phyloP scores from a whole-genome alignment of 2,329 filamentous ascomycete genomes.

The Scedosporium minutisporum region DNA sequence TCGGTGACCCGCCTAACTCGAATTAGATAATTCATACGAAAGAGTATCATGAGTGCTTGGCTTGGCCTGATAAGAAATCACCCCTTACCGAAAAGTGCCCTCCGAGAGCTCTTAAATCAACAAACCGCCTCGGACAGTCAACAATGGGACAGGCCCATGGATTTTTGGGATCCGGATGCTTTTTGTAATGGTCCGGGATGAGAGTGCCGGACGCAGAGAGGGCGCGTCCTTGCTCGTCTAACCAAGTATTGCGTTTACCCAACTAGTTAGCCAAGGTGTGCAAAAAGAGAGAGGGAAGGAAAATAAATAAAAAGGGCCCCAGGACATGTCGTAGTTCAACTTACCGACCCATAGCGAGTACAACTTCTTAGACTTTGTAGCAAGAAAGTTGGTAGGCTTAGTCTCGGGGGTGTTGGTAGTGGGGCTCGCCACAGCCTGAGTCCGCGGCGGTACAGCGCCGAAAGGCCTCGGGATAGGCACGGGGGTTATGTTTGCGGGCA shows the following conservation, averaged over 20 bases:
- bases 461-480: not conserved
- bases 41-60: not conserved
- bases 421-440: not conserved
- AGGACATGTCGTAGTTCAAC: not conserved
- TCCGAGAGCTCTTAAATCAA: not conserved
- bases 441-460: not conserved
- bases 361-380: not conserved
- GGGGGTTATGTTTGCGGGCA: not conserved
- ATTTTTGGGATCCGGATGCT: slow-evolving; percentile 12
- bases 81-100: not conserved
- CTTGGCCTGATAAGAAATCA: not conserved
- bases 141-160: slow-evolving; percentile 26
- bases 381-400: not conserved
- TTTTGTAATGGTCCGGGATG: slow-evolving; percentile 22
- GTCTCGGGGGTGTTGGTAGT: too few relatives aligned
- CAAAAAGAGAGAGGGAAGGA: too few relatives aligned
- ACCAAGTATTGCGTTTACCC: too few relatives aligned
- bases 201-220: slow-evolving; percentile 16
- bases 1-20: slow-evolving; percentile 18
- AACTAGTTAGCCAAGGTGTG: too few relatives aligned
- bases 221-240: not conserved
- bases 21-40: slow-evolving; percentile 21
- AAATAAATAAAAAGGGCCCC: too few relatives aligned
- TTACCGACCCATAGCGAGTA: not conserved
- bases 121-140: slow-evolving; percentile 3